These are phyloP conservation scores for Phellopilus nigrolimitatus DNA, from an alignment of 1,284 basidiomycete species.

Conservation along the genomic window DNA sequence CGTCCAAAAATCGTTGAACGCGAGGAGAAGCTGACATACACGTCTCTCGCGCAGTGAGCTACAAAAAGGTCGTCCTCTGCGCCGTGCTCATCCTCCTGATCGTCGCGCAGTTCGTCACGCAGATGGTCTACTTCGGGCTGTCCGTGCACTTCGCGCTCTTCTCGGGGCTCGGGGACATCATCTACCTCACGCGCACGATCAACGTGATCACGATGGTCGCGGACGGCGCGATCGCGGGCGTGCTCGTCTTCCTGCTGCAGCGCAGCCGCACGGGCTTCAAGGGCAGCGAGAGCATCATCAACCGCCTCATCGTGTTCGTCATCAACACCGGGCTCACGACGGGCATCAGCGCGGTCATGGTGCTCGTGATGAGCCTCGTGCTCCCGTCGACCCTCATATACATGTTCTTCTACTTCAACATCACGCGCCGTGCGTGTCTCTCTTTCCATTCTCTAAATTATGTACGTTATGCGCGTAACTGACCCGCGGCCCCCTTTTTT, in stretches of 20 bases:
- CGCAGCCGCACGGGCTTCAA: slow-evolving; percentile 14
- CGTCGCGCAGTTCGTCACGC: background rate
- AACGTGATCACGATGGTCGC: slow-evolving; percentile 5
- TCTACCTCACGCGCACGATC: background rate
- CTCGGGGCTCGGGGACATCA: background rate
- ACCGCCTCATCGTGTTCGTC: slow-evolving; percentile 13
- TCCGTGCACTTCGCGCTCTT: slow-evolving; percentile 35
- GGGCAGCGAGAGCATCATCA: slow-evolving; percentile 9
- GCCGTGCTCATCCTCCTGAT: background rate
- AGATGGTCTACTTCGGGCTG: background rate
- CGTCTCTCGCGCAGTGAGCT: background rate
- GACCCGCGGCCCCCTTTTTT: too few relatives aligned
- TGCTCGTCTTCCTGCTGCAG: slow-evolving; percentile 18
- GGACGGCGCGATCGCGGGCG: slow-evolving; percentile 16
- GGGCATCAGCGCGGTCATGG: slow-evolving; percentile 7
- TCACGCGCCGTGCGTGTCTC: too few relatives aligned
- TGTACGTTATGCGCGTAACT: too few relatives aligned
- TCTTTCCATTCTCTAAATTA: too few relatives aligned
- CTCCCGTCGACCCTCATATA: too few relatives aligned
- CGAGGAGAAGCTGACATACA: too few relatives aligned
- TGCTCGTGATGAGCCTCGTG: too few relatives aligned
- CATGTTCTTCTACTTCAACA: too few relatives aligned
- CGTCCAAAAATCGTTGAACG: too few relatives aligned
- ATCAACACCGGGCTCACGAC: slow-evolving; percentile 23
- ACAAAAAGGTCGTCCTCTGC: slow-evolving; percentile 3